Evolutionary conservation across 345 rosid genomes (phyloP).

Genomic region (Clausena lansium): DNA sequence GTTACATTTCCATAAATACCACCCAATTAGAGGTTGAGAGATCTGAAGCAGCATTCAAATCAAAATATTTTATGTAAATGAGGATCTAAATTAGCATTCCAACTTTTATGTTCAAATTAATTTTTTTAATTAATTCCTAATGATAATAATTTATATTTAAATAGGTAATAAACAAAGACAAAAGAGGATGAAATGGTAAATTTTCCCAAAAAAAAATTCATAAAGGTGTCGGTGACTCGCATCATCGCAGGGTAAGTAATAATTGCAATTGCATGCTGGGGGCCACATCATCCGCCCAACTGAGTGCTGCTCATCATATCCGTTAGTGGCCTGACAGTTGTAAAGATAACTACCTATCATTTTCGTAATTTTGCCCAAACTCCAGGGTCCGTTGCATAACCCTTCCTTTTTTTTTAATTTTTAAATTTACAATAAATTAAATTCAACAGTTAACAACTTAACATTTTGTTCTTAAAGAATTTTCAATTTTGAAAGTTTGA

Average conservation of each 20-base stretch:
- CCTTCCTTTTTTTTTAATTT: background rate
- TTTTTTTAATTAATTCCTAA: too few species aligned
- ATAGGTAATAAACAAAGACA: background rate
- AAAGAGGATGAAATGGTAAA: background rate
- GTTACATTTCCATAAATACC: background rate
- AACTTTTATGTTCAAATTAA: too few species aligned
- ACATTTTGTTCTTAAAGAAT: too few species aligned
- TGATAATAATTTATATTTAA: too few species aligned
- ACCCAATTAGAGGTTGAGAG: background rate
- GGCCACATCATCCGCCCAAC: background rate
- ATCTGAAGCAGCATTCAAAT: background rate
- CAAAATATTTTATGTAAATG: too few species aligned
- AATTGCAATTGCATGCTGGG: background rate
- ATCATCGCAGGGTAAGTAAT: background rate
- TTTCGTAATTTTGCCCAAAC: conserved; percentile 3
- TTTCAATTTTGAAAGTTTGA: too few species aligned
- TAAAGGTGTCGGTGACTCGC: background rate
- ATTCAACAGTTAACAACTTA: too few species aligned
- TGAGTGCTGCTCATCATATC: background rate
- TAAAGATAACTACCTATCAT: background rate
- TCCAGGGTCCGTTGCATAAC: background rate
- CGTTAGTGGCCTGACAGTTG: conserved; percentile 5
- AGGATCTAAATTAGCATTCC: too few species aligned
- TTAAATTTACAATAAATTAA: too few species aligned
- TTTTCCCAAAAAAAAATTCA: background rate